Conservation (phyloP, 2,329 filamentous ascomycete species). For the Hypoxylon sp. region DNA sequence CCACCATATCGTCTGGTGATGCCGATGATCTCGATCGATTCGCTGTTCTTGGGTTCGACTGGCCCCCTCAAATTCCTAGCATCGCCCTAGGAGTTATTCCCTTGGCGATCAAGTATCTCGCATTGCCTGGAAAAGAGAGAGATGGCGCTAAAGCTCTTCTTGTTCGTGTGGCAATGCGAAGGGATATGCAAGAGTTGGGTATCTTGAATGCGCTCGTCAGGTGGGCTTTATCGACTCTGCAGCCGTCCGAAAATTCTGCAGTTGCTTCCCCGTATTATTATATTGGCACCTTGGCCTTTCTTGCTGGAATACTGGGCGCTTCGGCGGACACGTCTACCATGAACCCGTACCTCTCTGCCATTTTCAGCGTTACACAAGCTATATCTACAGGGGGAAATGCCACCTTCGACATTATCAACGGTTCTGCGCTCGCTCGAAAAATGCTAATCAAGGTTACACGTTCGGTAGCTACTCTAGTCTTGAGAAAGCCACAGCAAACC, state of each 20-base stretch:
- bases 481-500: slow-evolving; percentile 60
- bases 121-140: slow-evolving; percentile 82
- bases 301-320: slow-evolving; percentile 75
- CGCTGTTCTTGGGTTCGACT: slow-evolving; percentile 57
- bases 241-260: slow-evolving; percentile 51
- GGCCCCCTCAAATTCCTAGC: slow-evolving; percentile 70
- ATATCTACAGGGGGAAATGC: slow-evolving; percentile 62
- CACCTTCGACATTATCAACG: slow-evolving; percentile 63
- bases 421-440: slow-evolving; percentile 83
- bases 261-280: slow-evolving; percentile 72
- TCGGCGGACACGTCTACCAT: slow-evolving; percentile 80
- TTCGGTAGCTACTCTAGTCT: slow-evolving; percentile 72
- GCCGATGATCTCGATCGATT: slow-evolving; percentile 56
- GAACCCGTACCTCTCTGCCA: slow-evolving; percentile 67
- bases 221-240: slow-evolving; percentile 74
- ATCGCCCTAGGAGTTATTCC: slow-evolving; percentile 76
- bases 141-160: slow-evolving; percentile 87
- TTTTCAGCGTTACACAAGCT: slow-evolving; percentile 71
- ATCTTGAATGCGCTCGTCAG: slow-evolving; percentile 72
- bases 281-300: slow-evolving; percentile 80
- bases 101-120: slow-evolving; percentile 75
- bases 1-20: slow-evolving; percentile 77
- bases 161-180: slow-evolving; percentile 81
- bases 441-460: slow-evolving; percentile 85
- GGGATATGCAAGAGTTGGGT: slow-evolving; percentile 84